phyloP scores from a whole-genome alignment of 768 basidiomycete species.

The Hemileccinum impolitum region DNA sequence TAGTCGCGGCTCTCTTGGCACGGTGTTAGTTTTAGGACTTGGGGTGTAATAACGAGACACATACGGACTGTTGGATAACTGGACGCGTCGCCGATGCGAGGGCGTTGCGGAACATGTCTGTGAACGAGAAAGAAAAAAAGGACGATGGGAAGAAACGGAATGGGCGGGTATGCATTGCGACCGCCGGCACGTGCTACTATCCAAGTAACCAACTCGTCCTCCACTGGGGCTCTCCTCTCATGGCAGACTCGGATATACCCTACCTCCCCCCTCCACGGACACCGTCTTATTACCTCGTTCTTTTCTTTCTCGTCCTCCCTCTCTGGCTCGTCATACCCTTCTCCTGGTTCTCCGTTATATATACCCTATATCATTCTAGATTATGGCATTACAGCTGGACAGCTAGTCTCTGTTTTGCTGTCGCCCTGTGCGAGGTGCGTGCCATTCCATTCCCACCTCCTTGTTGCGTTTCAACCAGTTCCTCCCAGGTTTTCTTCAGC shows the following conservation, averaged over 20 bases:
- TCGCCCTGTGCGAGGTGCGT: conserved; percentile 60
- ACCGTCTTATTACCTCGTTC: conserved; percentile 55
- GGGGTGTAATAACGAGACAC: conserved; percentile 24
- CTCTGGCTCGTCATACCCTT: conserved; percentile 61
- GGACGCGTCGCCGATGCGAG: conserved; percentile 56
- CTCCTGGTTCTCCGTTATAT: conserved; percentile 60
- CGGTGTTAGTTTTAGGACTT: conserved; percentile 1
- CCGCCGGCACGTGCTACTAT: conserved; percentile 11
- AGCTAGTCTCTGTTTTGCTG: conserved; percentile 39
- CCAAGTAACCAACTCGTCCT: not conserved
- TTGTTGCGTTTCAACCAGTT: not conserved
- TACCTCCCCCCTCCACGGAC: conserved; percentile 37
- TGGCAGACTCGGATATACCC: conserved; percentile 35
- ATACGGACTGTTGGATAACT: conserved; percentile 47
- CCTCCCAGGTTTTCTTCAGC: conserved; percentile 61
- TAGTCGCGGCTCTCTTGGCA: conserved; percentile 65
- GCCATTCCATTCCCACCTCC: not conserved
- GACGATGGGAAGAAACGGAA: conserved; percentile 32
- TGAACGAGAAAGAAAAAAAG: conserved; percentile 18
- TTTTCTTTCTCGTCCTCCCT: conserved; percentile 55
- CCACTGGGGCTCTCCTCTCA: not conserved
- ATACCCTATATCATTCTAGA: conserved; percentile 42
- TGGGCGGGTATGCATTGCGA: too few species aligned
- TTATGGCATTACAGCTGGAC: conserved; percentile 42
- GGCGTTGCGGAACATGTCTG: conserved; percentile 62